Base-by-base conservation (phyloP, 2,329 filamentous ascomycete species). In the Thielaviopsis musarum region DNA sequence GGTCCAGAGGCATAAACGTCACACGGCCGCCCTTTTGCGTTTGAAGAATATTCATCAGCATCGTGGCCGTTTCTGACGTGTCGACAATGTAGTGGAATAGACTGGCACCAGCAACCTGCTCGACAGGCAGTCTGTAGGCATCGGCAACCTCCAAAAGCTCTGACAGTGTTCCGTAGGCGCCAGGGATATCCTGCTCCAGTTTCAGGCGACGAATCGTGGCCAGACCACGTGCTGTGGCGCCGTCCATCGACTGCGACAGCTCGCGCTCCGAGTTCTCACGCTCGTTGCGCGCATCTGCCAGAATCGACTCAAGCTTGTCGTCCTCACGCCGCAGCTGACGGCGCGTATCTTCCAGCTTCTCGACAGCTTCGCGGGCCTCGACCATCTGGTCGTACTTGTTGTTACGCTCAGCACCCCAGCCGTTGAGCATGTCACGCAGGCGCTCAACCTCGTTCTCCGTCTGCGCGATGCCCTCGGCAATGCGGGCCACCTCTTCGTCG, bases 61-160 rank as follows among this genome's bases (percentile, higher is more conserved):
- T 81, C 1, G 88, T 89, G 0, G 91, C 90, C 0, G 91, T 96
- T 49, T 87, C 82, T 62, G 94, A 89, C 56, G 86, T 91, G 69
- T 98, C 91, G 52, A 97, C 91, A 12, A 98, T 84, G 65, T 95
- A 95, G 71, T 98, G 89, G 72, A 98, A 98, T 9, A 98, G 77
- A 69, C 89, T 95, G 63, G 84, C 85, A 19, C 93, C 93, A 2
- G 91, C 93, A 57, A 91, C 93, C 65, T 95, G 89, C 71, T 98
- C 93, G 10, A 94, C 86, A 1, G 93, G 89, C 12, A 91, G 83
- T 62, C 90, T 83, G 71, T 95, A 97, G 58, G 82, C 80, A 58
- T 95, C 89, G 61, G 78, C 82, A 55, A 95, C 89, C 59, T 90
- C 82, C 66, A 97, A 82, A n/a, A 98, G 79, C 69, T 98, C 94